phyloP scores from a whole-genome alignment of 257 asterid species.

The Solanum pennellii region DNA sequence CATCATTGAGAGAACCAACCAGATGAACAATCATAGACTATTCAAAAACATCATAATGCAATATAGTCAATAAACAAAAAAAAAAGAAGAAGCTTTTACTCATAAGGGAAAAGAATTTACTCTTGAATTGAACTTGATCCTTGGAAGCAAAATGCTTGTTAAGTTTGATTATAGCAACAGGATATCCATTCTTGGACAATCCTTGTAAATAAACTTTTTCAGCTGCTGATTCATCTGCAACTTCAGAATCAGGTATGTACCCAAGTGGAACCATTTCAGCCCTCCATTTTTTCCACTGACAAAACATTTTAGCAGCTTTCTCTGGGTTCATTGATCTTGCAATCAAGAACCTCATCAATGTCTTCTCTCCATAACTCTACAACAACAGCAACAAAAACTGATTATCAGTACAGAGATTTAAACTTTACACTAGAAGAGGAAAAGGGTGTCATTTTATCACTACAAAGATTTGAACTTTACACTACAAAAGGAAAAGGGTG shows the following conservation, averaged over 20 bases:
- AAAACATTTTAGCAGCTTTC: slow-evolving; percentile 83
- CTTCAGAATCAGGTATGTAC: slow-evolving; percentile 43
- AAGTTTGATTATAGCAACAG: slow-evolving; percentile 35
- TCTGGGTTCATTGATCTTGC: slow-evolving; percentile 72
- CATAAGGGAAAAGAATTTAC: slow-evolving; percentile 14
- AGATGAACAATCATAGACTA: neutral
- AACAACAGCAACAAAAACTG: neutral
- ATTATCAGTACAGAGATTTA: neutral
- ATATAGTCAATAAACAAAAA: neutral
- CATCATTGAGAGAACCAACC: neutral
- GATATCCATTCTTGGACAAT: slow-evolving; percentile 30
- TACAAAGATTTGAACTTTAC: neutral
- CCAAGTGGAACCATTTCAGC: slow-evolving; percentile 47
- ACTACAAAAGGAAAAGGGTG: neutral
- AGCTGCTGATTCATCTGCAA: slow-evolving; percentile 39
- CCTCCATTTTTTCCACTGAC: slow-evolving; percentile 80
- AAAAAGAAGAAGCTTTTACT: neutral
- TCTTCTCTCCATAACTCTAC: slow-evolving; percentile 47
- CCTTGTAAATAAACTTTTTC: slow-evolving; percentile 54
- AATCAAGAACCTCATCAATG: slow-evolving; percentile 73
- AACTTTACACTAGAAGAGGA: too few species aligned
- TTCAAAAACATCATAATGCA: neutral
- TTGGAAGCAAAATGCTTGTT: slow-evolving; percentile 45
- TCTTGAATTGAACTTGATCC: slow-evolving; percentile 81
- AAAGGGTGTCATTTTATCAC: neutral